phyloP scores from a whole-genome alignment of 495 filamentous ascomycete genomes.

The Thozetella sp. region DNA sequence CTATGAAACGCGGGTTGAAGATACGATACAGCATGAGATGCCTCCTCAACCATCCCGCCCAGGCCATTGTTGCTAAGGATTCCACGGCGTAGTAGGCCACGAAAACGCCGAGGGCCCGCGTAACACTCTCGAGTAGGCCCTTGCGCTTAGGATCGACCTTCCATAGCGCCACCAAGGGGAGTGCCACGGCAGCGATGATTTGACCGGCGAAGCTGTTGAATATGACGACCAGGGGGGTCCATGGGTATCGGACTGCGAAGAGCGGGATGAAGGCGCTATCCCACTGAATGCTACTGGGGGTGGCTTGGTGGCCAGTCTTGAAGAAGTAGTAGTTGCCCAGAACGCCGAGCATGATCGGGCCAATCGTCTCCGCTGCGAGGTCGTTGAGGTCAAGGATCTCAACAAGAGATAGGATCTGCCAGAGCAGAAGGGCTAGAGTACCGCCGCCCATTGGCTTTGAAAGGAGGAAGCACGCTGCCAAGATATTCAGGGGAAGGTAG shows the following conservation, averaged over 20 bases:
- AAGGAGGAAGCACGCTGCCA: conserved; percentile 73
- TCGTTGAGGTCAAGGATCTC: conserved; percentile 85
- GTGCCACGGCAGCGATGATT: conserved; percentile 74
- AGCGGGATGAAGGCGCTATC: conserved; percentile 94
- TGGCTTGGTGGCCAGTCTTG: conserved; percentile 96
- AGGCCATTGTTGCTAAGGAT: conserved; percentile 80
- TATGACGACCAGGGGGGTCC: conserved; percentile 77
- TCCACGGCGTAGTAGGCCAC: conserved; percentile 80
- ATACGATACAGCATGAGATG: conserved; percentile 99
- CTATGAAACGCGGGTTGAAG: conserved; percentile 89
- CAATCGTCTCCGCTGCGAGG: conserved; percentile 70
- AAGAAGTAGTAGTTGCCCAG: conserved; percentile 94
- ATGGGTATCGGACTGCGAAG: conserved; percentile 81
- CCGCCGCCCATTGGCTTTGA: conserved; percentile 95
- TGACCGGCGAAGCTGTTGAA: conserved; percentile 90
- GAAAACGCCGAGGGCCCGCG: conserved; percentile 70
- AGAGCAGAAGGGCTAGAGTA: conserved; percentile 74
- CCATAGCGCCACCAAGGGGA: conserved; percentile 86
- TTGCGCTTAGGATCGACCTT: conserved; percentile 64
- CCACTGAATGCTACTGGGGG: conserved; percentile 89
- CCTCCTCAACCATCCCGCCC: conserved; percentile 81
- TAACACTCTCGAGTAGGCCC: conserved; percentile 67
- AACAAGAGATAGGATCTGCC: conserved; percentile 83
- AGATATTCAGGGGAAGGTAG: conserved; percentile 76
- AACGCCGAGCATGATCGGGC: conserved; percentile 80